Conservation (phyloP, 176 grass and related monocot species). For the Secale cereale region DNA sequence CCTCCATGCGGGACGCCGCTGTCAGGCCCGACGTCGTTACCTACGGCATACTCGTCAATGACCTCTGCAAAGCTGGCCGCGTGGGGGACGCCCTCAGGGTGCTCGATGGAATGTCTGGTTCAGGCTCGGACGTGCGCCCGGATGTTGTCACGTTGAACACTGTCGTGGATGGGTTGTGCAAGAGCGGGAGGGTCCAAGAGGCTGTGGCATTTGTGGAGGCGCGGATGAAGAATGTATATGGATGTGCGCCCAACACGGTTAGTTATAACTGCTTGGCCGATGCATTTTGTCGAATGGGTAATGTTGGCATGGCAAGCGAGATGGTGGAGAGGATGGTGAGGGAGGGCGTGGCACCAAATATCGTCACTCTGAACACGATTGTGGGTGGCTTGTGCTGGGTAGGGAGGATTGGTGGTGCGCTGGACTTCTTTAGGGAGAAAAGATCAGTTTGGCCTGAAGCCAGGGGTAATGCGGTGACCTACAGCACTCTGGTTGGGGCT, state of each 20-base stretch:
- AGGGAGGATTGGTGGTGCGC: constrained; percentile 40
- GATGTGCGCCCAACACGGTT: constrained; percentile 25
- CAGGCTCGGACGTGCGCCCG: constrained; percentile 28
- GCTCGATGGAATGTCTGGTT: constrained; percentile 62
- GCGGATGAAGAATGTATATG: constrained; percentile 30
- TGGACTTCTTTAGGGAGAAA: constrained; percentile 74
- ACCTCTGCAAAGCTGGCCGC: constrained; percentile 50
- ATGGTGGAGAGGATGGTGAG: constrained; percentile 49
- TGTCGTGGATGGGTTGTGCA: constrained; percentile 58
- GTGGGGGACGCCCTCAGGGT: constrained; percentile 55
- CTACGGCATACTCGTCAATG: constrained; percentile 62
- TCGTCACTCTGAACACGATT: constrained; percentile 53
- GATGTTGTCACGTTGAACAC: constrained; percentile 53
- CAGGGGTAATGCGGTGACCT: constrained; percentile 50
- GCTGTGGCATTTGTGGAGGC: constrained; percentile 41
- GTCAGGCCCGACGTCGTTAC: constrained; percentile 33
- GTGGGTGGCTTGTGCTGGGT: constrained; percentile 53
- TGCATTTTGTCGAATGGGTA: constrained; percentile 43
- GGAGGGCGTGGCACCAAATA: constrained; percentile 27
- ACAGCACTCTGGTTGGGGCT: constrained; percentile 60
- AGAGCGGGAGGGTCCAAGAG: constrained; percentile 37
- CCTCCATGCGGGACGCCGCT: constrained; percentile 40
- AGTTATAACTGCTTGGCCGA: constrained; percentile 68
- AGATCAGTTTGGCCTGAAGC: constrained; percentile 34
- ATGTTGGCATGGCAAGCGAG: constrained; percentile 37